These are phyloP conservation scores for Yamadazyma siamensis DNA, from an alignment of 1,139 yeast species.

Conservation along the genomic window DNA sequence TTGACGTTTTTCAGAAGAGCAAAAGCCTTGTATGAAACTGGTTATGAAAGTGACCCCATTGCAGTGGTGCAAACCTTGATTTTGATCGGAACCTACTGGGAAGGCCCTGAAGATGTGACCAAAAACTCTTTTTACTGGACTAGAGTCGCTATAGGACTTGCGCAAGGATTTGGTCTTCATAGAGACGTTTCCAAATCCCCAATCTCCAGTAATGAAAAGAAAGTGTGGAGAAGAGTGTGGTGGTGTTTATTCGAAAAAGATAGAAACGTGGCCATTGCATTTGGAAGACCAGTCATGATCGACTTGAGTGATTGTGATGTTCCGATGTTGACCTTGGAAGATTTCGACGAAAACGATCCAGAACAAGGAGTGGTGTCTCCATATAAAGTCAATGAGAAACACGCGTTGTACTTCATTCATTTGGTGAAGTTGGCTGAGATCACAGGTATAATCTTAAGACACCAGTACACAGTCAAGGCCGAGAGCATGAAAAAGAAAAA, in stretches of 20 bases:
- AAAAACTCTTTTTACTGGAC: slow-evolving; percentile 79
- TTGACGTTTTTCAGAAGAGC: slow-evolving; percentile 74
- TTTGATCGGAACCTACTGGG: slow-evolving; percentile 70
- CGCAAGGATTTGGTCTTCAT: slow-evolving; percentile 80
- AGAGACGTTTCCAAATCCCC: slow-evolving; percentile 44
- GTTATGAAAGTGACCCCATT: slow-evolving; percentile 69
- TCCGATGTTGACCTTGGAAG: slow-evolving; percentile 65
- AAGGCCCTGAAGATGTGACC: slow-evolving; percentile 74
- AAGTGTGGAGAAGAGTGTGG: slow-evolving; percentile 71
- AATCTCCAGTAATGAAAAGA: slow-evolving; percentile 41
- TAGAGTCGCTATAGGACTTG: slow-evolving; percentile 66
- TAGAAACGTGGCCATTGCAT: slow-evolving; percentile 67
- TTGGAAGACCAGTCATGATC: slow-evolving; percentile 70
- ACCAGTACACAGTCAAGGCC: slow-evolving; percentile 71
- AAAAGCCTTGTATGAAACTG: slow-evolving; percentile 70
- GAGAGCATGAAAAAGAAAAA: slow-evolving; percentile 49
- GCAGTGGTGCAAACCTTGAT: slow-evolving; percentile 62
- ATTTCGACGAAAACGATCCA: slow-evolving; percentile 59
- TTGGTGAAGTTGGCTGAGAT: slow-evolving; percentile 69
- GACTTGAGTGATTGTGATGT: slow-evolving; percentile 77
- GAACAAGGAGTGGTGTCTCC: slow-evolving; percentile 39
- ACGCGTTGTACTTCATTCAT: slow-evolving; percentile 59
- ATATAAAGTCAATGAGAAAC: slow-evolving; percentile 46
- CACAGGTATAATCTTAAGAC: slow-evolving; percentile 66
- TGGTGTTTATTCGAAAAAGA: slow-evolving; percentile 79